Evolutionary conservation across 805 yeast genomes (phyloP).

Genomic region (Zygotorulaspora sp.): DNA sequence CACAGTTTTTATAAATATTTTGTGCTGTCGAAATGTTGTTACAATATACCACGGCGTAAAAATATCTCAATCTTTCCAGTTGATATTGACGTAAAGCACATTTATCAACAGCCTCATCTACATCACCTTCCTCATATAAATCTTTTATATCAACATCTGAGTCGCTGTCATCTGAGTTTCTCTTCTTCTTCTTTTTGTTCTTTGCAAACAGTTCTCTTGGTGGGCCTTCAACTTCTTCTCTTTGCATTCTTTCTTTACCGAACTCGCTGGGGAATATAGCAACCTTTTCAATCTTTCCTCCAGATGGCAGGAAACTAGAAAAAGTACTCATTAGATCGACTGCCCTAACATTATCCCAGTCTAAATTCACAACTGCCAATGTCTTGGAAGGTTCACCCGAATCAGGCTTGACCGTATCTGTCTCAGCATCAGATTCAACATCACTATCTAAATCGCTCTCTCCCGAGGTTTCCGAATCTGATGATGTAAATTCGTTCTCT

Average conservation of each 20-base stretch:
- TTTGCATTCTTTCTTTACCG: slow-evolving; percentile 87
- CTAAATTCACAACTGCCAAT: slow-evolving; percentile 91
- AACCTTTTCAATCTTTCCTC: slow-evolving; percentile 65
- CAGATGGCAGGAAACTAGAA: slow-evolving; percentile 73
- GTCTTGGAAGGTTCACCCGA: slow-evolving; percentile 79
- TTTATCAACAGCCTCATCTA: slow-evolving; percentile 77
- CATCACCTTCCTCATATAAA: slow-evolving; percentile 75
- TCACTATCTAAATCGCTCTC: slow-evolving; percentile 44
- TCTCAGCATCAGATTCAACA: slow-evolving; percentile 52
- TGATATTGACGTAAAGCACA: slow-evolving; percentile 84
- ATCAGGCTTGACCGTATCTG: slow-evolving; percentile 60
- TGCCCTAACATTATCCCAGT: slow-evolving; percentile 94
- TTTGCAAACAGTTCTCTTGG: slow-evolving; percentile 72
- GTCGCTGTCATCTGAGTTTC: slow-evolving; percentile 43
- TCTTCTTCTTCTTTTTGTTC: slow-evolving; percentile 38
- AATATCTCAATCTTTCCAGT: slow-evolving; percentile 86
- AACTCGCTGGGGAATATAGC: slow-evolving; percentile 81
- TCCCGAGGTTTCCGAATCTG: slow-evolving; percentile 41
- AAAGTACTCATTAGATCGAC: slow-evolving; percentile 87
- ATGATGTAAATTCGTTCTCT: slow-evolving; percentile 43
- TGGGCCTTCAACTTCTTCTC: slow-evolving; percentile 90
- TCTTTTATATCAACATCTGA: slow-evolving; percentile 61
- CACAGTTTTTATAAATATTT: slow-evolving; percentile 77
- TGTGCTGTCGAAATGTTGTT: slow-evolving; percentile 68
- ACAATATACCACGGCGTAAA: slow-evolving; percentile 85